These are phyloP conservation scores for Tetradesmus lagerheimii DNA, from an alignment of 139 green algal species.

Conservation along the genomic window DNA sequence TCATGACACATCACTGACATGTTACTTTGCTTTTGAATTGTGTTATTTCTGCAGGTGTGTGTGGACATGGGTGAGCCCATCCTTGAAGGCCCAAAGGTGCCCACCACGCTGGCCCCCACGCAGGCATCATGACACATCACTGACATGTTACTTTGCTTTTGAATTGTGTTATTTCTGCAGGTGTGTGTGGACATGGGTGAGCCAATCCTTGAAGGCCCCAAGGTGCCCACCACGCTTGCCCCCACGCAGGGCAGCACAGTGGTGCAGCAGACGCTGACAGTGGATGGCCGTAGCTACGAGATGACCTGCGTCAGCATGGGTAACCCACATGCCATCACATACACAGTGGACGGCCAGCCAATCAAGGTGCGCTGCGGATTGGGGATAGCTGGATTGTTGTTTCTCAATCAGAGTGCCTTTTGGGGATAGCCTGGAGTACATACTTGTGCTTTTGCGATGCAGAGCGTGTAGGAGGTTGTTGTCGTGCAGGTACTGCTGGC, in stretches of 20 bases:
- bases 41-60: conserved; percentile 65
- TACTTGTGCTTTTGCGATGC: no score
- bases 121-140: no score
- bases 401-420: no score
- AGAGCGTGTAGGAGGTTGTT: no score
- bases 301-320: conserved; percentile 97
- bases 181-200: conserved; percentile 98
- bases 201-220: conserved; percentile 82
- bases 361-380: conserved; percentile 80
- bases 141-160: no score
- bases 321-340: conserved; percentile 97
- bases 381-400: background rate
- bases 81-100: conserved; percentile 80
- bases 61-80: conserved; percentile 99
- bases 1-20: no score
- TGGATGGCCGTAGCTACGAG: conserved; percentile 84
- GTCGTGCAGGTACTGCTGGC: no score
- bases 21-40: no score
- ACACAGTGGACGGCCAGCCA: conserved; percentile 68
- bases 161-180: background rate
- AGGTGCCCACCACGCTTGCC: conserved; percentile 90
- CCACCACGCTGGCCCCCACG: conserved; percentile 82
- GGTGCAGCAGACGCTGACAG: conserved; percentile 75
- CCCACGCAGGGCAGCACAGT: conserved; percentile 74
- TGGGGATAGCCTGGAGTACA: no score